These are phyloP conservation scores for Podospora conica DNA, from an alignment of 495 filamentous ascomycete species.

Conservation along the genomic window DNA sequence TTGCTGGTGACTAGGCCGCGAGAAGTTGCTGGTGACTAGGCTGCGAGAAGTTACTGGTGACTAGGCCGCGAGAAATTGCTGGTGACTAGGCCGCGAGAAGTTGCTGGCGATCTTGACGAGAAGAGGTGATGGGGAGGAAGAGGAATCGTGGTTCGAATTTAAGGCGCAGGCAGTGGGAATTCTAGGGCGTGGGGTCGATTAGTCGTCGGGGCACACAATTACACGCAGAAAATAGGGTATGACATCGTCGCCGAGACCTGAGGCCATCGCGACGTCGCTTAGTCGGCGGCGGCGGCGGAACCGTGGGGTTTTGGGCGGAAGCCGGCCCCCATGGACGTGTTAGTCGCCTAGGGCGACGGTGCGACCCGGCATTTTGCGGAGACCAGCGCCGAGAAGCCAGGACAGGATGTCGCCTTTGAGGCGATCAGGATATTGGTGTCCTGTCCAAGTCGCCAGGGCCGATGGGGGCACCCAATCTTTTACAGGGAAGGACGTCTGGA, in stretches of 20 bases:
- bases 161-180: not conserved
- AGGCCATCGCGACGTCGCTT: not conserved
- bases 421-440: not conserved
- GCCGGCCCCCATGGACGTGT: not conserved
- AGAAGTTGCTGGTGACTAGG: too few species aligned
- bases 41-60: not conserved
- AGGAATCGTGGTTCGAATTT: not conserved
- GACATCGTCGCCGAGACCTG: not conserved
- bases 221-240: not conserved
- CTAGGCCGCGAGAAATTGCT: not conserved
- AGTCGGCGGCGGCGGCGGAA: not conserved
- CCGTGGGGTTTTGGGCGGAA: not conserved
- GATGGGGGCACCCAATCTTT: too few species aligned
- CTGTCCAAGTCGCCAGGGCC: too few species aligned
- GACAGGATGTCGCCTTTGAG: not conserved
- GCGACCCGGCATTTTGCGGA: not conserved
- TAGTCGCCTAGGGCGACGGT: not conserved
- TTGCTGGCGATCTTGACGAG: not conserved
- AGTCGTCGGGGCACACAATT: not conserved
- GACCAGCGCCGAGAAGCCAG: not conserved
- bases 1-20: not conserved
- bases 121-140: not conserved
- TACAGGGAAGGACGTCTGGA: too few species aligned
- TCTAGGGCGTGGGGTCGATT: not conserved
- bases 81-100: not conserved